Evolutionary conservation across 495 filamentous ascomycete species (phyloP), one percentile per base, ranked within the genome.

Genomic region (Pyrenula massariospora): DNA sequence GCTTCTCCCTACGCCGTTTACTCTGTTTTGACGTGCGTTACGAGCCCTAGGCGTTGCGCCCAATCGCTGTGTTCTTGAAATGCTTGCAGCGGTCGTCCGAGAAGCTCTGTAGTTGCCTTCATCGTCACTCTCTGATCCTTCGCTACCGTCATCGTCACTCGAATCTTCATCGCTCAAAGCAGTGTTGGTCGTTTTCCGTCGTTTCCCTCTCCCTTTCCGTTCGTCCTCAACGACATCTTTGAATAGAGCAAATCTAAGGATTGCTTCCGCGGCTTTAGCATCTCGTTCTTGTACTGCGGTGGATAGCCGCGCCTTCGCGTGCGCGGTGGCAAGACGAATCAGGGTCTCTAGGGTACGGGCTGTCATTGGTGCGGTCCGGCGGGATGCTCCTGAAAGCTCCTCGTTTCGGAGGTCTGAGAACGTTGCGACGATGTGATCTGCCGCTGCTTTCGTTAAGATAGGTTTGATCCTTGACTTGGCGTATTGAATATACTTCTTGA

Each of bases 401-500:
- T 99, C 94, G 67, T 99, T 99, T 52, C 93, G 82, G 10, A 99
- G 81, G 21, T 87, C 87, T 23, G 91, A 91, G 70, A 96, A 99
- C n/a, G 90, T 87, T 15, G 87, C 79, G 53, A 92, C 84, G 64
- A 97, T 94, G 61, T 94, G 88, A 62, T 96, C 88, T 47, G 91
- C 88, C 10, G 94, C 93, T 24, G 89, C 91, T 66, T 92, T 91
- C 15, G 94, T 96, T 56, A 99, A 72, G 22, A 94, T 76, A 2
- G 93, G 93, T 81, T 91, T 92, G 63, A 96, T 80, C 66, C 93
- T 76, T 24, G 83, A 85, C 72, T 97, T 97, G 61, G 94, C 91
- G 68, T 99, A 99, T 67, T 99, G 93, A 58, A 99, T 91, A 68
- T 96, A 99, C 71, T 99, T 99, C 77, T 97, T 97, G 72, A 99